phyloP scores from a whole-genome alignment of 352 stramenopile species.

The Phytopythium kandeliae region DNA sequence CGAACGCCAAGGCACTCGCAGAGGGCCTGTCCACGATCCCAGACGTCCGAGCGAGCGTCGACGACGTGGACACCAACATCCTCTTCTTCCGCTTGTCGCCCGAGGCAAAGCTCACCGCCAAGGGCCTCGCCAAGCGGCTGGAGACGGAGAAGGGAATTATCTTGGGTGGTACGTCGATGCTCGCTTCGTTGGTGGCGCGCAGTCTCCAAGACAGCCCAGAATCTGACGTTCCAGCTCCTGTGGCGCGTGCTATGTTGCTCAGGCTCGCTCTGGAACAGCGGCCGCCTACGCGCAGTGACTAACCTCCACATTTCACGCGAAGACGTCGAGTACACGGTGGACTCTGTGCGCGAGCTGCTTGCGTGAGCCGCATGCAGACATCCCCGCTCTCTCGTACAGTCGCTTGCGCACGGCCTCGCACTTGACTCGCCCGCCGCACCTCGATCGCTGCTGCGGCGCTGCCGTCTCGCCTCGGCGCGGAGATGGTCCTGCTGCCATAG shows the following conservation, averaged over 20 bases:
- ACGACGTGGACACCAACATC: slow-evolving; percentile 71
- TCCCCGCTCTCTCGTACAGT: too few species aligned
- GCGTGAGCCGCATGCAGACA: slow-evolving; percentile 11
- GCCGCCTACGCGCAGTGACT: slow-evolving; percentile 40
- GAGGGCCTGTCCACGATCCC: slow-evolving; percentile 42
- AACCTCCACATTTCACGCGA: slow-evolving; percentile 48
- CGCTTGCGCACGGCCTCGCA: too few species aligned
- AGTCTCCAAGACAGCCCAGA: too few species aligned
- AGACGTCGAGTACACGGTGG: slow-evolving; percentile 41
- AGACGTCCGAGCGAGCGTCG: slow-evolving; percentile 41
- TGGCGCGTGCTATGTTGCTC: slow-evolving; percentile 1
- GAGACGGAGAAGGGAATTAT: slow-evolving; percentile 41
- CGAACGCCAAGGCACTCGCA: slow-evolving; percentile 49
- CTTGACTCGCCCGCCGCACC: too few species aligned
- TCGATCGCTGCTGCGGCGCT: too few species aligned
- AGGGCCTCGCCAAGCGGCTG: slow-evolving; percentile 34
- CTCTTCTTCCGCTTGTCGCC: slow-evolving; percentile 49
- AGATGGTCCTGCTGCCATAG: too few species aligned
- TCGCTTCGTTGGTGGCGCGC: background rate
- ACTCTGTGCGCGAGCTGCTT: slow-evolving; percentile 36
- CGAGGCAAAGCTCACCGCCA: slow-evolving; percentile 31
- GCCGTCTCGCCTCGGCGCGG: too few species aligned
- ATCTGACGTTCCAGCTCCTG: too few species aligned
- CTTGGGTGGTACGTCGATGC: slow-evolving; percentile 29
- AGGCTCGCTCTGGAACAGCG: slow-evolving; percentile 32